phyloP scores from a whole-genome alignment of 306 rosid species.

The Castanospermum australe region DNA sequence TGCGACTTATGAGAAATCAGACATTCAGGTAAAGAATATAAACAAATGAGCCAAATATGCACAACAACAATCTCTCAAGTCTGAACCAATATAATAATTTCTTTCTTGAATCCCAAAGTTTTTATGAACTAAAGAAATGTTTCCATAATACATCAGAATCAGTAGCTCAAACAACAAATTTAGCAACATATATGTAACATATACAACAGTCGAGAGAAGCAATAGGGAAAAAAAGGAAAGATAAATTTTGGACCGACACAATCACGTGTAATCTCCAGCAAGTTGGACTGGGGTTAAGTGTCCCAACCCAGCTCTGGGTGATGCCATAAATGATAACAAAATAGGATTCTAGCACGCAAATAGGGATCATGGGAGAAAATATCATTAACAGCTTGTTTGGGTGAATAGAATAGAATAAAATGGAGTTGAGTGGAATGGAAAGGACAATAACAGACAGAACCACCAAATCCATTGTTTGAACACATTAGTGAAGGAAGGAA shows the following conservation, averaged over 20 bases:
- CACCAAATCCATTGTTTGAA: neutral
- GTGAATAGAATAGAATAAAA: neutral
- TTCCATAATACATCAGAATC: neutral
- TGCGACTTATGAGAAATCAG: neutral
- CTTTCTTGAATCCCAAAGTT: neutral
- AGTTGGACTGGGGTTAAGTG: neutral
- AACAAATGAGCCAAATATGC: neutral
- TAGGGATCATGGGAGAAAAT: neutral
- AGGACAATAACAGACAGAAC: neutral
- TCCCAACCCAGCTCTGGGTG: neutral
- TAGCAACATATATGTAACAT: neutral
- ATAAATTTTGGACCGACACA: neutral
- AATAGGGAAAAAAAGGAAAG: neutral
- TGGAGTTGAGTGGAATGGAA: neutral
- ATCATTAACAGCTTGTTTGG: neutral
- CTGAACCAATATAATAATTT: neutral
- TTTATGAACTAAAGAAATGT: neutral
- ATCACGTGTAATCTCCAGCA: neutral
- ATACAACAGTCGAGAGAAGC: neutral
- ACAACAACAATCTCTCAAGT: neutral
- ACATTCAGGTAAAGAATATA: conserved; percentile 6
- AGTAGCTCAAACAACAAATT: neutral
- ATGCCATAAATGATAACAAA: neutral
- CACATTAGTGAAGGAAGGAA: neutral
- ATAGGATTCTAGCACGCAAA: neutral